These are phyloP conservation scores for Botrytis hyacinthi DNA, from an alignment of 2,329 filamentous ascomycete species.

Conservation along the genomic window DNA sequence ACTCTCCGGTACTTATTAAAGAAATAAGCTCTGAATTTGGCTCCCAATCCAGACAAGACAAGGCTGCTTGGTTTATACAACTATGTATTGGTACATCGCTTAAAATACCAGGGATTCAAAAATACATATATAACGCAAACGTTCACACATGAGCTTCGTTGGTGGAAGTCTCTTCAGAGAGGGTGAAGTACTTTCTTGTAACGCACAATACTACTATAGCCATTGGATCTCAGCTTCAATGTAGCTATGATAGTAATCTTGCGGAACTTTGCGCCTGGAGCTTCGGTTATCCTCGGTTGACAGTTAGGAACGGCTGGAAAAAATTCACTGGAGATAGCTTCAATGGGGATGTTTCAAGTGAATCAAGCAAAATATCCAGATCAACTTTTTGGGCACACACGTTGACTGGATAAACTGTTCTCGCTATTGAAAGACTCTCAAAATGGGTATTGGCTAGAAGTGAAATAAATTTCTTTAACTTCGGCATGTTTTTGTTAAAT, in stretches of 20 bases:
- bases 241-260: not conserved
- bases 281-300: not conserved
- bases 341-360: not conserved
- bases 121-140: not conserved
- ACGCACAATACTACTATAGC: not conserved
- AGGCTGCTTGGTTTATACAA: not conserved
- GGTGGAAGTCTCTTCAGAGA: not conserved
- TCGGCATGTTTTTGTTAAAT: not conserved
- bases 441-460: not conserved
- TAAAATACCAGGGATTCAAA: not conserved
- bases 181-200: not conserved
- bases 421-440: not conserved
- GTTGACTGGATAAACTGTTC: too few species aligned
- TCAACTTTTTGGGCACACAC: fast-evolving
- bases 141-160: not conserved
- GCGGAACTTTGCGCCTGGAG: not conserved
- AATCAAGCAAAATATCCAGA: not conserved
- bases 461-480: fast-evolving
- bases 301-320: not conserved
- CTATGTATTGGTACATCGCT: not conserved
- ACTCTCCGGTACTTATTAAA: not conserved
- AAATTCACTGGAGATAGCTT: not conserved
- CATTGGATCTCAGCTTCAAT: not conserved
- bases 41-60: not conserved
- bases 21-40: not conserved